Percentiles rank a stretch among this genome's conserved stretches.
These are phyloP conservation scores for Pulveroboletus sp. DNA, from an alignment of 768 basidiomycete species.

Conservation along the genomic window DNA sequence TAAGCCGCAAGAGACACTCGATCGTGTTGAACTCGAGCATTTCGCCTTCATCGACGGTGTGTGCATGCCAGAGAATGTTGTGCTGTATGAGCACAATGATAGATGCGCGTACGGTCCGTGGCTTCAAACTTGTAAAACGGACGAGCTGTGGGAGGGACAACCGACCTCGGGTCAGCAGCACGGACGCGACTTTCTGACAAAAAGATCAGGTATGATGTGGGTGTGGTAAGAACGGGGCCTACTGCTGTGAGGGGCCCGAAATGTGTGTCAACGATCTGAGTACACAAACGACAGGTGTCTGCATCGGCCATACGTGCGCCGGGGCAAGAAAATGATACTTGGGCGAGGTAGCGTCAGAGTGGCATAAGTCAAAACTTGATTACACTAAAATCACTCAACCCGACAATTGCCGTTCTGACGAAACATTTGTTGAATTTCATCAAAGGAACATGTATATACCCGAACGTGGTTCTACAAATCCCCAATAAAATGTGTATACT, in stretches of 20 bases:
- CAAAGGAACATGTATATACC: constrained; percentile 11
- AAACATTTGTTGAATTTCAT: constrained; percentile 1
- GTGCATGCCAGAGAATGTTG: constrained; percentile 85
- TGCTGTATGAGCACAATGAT: constrained; percentile 86
- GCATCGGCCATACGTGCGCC: constrained; percentile 54
- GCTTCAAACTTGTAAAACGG: constrained; percentile 65
- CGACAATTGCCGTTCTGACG: constrained; percentile 1
- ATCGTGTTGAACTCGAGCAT: constrained; percentile 80
- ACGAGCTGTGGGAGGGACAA: constrained; percentile 68
- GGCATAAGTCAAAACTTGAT: constrained; percentile 13
- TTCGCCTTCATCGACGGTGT: constrained; percentile 67
- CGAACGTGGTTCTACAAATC: constrained; percentile 2
- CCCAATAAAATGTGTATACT: background rate
- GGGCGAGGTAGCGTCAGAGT: background rate
- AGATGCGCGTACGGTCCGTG: constrained; percentile 64
- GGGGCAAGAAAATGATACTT: background rate
- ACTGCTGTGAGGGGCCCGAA: constrained; percentile 69
- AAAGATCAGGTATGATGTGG: background rate
- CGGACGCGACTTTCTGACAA: constrained; percentile 65
- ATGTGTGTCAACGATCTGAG: constrained; percentile 59
- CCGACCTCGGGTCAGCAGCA: constrained; percentile 79
- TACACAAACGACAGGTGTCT: constrained; percentile 58
- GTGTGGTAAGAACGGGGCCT: constrained; percentile 23
- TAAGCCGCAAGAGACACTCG: constrained; percentile 76
- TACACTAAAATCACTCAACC: background rate